Evolutionary conservation across 2,329 filamentous ascomycete species (phyloP).

Genomic region (Fusarium sp.): DNA sequence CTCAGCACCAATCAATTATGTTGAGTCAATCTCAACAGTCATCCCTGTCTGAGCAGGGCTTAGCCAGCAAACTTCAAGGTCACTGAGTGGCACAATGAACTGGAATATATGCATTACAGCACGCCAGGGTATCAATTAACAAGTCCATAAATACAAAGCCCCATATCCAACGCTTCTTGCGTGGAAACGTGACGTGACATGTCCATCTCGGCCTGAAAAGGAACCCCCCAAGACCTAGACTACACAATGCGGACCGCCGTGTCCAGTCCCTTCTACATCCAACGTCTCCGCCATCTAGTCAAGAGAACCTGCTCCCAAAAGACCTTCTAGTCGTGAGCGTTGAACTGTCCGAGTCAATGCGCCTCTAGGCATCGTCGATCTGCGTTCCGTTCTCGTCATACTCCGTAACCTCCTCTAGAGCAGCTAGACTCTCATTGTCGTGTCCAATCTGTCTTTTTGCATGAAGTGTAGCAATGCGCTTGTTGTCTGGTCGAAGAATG

Average conservation of each 20-base stretch:
- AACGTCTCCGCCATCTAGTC: neutral
- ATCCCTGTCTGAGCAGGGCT: neutral
- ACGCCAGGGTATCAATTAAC: constrained; percentile 31
- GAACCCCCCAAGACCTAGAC: neutral
- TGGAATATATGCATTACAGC: constrained; percentile 1
- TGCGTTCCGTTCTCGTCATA: constrained; percentile 49
- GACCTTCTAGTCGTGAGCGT: constrained; percentile 9
- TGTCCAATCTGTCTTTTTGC: constrained; percentile 33
- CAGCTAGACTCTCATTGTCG: constrained; percentile 43
- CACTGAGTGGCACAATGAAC: neutral
- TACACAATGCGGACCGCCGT: neutral
- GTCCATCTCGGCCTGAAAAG: neutral
- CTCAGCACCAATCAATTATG: neutral
- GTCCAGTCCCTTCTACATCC: neutral
- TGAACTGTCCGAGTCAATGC: constrained; percentile 19
- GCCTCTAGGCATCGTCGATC: constrained; percentile 49
- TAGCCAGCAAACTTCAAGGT: neutral
- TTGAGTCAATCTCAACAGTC: neutral
- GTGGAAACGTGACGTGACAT: neutral
- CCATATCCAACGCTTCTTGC: constrained; percentile 17
- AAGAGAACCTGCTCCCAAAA: constrained; percentile 16
- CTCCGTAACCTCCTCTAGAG: constrained; percentile 46
- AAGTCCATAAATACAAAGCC: constrained; percentile 16
- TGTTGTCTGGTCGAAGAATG: constrained; percentile 54
- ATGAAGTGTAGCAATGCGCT: constrained; percentile 41